Evolutionary conservation across 331 rosid species (phyloP).

Genomic region (Spiraea crenata): DNA sequence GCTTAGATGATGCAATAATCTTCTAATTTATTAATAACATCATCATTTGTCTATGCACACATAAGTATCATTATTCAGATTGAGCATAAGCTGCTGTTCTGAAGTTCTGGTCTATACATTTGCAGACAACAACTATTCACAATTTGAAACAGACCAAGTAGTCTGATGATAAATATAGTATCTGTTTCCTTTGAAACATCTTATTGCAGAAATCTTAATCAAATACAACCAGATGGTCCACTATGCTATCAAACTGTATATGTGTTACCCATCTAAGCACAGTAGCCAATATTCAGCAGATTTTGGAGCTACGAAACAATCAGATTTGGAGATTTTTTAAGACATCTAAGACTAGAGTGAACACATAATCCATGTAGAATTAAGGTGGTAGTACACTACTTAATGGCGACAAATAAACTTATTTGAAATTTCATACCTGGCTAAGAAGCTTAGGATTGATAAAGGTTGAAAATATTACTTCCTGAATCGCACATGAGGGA

Average conservation of each 20-base stretch:
- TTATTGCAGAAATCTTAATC: no score
- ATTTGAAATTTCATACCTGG: constrained; percentile 55
- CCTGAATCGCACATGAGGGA: constrained; percentile 51
- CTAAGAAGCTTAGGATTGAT: constrained; percentile 98
- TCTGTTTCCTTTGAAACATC: constrained; percentile 35
- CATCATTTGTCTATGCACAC: neutral
- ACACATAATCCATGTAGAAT: neutral
- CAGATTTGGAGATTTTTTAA: no score
- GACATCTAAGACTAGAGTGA: neutral
- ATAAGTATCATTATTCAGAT: neutral
- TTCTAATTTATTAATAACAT: constrained; percentile 7
- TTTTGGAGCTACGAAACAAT: no score
- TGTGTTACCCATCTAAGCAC: no score
- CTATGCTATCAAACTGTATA: constrained; percentile 1
- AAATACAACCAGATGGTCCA: constrained; percentile 5
- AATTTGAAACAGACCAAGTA: neutral
- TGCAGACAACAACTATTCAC: neutral
- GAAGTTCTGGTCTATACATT: neutral
- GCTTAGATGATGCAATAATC: neutral
- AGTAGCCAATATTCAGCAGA: no score
- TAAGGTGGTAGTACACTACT: constrained; percentile 2
- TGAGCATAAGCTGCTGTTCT: constrained; percentile 1
- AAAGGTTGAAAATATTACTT: constrained; percentile 83
- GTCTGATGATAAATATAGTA: constrained; percentile 21
- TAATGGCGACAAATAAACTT: constrained; percentile 6